A percentile compares a stretch with the other conserved stretches of the same genome.
Conservation (phyloP, 495 filamentous ascomycete species). For the Trypethelium eluteriae region DNA sequence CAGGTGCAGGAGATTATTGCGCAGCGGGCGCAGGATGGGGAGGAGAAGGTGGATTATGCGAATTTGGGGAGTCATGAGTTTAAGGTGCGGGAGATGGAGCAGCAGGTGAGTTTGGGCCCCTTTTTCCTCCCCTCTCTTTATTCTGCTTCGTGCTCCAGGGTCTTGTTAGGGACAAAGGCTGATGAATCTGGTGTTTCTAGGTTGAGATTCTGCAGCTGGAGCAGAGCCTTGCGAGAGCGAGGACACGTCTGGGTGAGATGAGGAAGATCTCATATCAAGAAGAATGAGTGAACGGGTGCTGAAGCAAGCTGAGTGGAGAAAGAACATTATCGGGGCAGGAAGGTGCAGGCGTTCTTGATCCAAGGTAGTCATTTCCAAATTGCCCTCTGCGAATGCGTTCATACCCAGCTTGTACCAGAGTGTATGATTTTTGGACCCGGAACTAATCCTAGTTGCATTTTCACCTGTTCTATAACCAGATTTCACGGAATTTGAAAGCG, state of each 20-base stretch:
- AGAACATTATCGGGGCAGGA: not conserved
- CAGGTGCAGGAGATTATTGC: slow-evolving; percentile 93
- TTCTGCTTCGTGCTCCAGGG: slow-evolving; percentile 13
- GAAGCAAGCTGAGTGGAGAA: not conserved
- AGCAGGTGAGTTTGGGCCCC: slow-evolving; percentile 64
- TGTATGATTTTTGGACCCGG: not conserved
- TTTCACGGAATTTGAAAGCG: not conserved
- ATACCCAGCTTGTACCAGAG: slow-evolving; percentile 6
- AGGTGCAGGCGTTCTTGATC: not conserved
- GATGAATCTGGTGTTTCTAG: slow-evolving; percentile 40
- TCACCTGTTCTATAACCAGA: not conserved
- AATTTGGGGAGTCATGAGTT: slow-evolving; percentile 89
- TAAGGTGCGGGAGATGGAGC: slow-evolving; percentile 98
- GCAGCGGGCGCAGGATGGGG: slow-evolving; percentile 69
- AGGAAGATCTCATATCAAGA: slow-evolving; percentile 96
- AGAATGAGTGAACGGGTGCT: slow-evolving; percentile 36
- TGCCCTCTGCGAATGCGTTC: not conserved
- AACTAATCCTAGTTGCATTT: not conserved
- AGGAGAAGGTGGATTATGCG: slow-evolving; percentile 77
- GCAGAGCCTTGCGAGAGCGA: slow-evolving; percentile 71
- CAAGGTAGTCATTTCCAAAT: not conserved
- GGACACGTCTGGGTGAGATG: slow-evolving; percentile 90
- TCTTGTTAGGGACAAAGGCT: slow-evolving; percentile 10
- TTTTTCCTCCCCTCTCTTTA: slow-evolving; percentile 17
- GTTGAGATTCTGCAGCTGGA: slow-evolving; percentile 96